Base-by-base conservation (phyloP, 23 red algal genomes). In the Gracilaria vermiculophylla region DNA sequence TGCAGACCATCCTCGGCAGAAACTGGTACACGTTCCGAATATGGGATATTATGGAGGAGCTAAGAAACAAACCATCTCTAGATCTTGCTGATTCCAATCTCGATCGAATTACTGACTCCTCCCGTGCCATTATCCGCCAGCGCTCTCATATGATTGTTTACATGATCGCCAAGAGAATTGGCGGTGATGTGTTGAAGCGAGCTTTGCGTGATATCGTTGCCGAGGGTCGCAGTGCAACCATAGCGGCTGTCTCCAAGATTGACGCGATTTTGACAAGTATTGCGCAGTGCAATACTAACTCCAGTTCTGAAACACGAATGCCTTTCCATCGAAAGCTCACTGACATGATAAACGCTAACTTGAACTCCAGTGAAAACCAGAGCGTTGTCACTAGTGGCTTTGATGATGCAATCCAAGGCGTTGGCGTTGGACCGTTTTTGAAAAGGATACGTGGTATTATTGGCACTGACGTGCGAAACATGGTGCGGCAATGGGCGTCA, bases 1-100 rank as follows among this genome's bases (percentile, higher is more conserved):
- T 94, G 62, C 73, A 81, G 28, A 66, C 85, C 44, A 89, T 93
- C 29, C 83, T 98, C 35, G 95, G 95, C 10, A 77, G 79, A 20
- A 98, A 92, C 65, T 98, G 95, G 95, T 98, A 83, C 71, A 82
- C 64, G 45, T 87, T 95, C 32, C 87, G 67, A 29, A 86, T 90
- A 48, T 41, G 53, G 36, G 79, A 91, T 61, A 40, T 77, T 23
- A 82, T 91, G 62, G 86, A 95, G 34, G 45, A 53, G 15, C 29
- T 95, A 36, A 43, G 85, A 44, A 82, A 84, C 34, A 53, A 77
- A 48, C 48, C 56, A 45, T 90, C 93, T 37, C 42, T 74, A 24
- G 75, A 85, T 37, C 56, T 90, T 76, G 78, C 66, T 7, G 71
- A 77, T 48, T 48, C 56, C 34, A 77, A 62, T 49, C 42, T 82